phyloP scores from a whole-genome alignment of 139 green algal genomes.

The Helicosporidium sp. region DNA sequence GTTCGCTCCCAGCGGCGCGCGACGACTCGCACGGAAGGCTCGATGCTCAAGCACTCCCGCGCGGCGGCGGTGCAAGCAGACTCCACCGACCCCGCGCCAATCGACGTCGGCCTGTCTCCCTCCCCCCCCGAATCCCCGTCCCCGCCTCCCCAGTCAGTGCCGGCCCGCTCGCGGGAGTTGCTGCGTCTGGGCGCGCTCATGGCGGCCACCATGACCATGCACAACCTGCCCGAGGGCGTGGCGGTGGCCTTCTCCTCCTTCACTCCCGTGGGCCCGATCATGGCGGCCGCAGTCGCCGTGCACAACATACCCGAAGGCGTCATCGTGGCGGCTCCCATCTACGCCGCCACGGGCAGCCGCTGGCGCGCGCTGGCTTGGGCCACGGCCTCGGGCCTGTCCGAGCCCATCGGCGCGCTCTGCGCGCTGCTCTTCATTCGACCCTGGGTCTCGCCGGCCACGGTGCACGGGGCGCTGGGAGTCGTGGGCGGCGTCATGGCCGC shows the following conservation, averaged over 20 bases:
- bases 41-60: no score
- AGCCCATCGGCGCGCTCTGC: slow-evolving; percentile 57
- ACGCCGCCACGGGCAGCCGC: slow-evolving; percentile 58
- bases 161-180: slow-evolving; percentile 15
- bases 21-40: no score
- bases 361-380: slow-evolving; percentile 47
- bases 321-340: slow-evolving; percentile 72
- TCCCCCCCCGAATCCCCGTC: neutral
- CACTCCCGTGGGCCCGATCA: slow-evolving; percentile 48
- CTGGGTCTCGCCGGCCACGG: slow-evolving; percentile 29
- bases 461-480: slow-evolving; percentile 57
- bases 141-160: no score
- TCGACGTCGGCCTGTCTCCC: neutral
- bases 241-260: slow-evolving; percentile 54
- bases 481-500: slow-evolving; percentile 73
- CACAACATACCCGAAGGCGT: slow-evolving; percentile 75
- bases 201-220: slow-evolving; percentile 69
- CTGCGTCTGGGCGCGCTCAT: slow-evolving; percentile 44
- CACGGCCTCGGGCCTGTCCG: slow-evolving; percentile 50
- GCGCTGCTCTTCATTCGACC: slow-evolving; percentile 46
- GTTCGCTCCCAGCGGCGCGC: no score
- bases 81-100: neutral
- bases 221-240: slow-evolving; percentile 73
- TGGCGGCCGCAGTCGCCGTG: slow-evolving; percentile 61
- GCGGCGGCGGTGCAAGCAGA: no score